phyloP scores from a whole-genome alignment of 768 basidiomycete genomes.

The Kwoniella dejecticola region DNA sequence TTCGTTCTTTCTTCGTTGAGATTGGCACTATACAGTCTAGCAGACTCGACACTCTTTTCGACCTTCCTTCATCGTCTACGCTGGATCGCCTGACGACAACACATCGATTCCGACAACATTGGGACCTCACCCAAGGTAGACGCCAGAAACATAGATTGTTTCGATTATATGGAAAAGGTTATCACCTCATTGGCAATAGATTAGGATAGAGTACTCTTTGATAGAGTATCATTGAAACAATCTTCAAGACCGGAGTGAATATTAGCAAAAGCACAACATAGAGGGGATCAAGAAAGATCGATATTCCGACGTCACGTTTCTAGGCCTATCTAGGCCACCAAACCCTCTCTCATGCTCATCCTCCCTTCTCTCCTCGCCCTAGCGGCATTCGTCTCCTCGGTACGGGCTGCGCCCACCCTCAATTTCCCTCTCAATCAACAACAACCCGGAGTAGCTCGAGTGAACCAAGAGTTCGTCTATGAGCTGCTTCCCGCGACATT shows the following conservation, averaged over 20 bases:
- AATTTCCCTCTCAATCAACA: slow-evolving; percentile 69
- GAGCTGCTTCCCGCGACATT: slow-evolving; percentile 71
- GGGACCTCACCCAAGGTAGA: neutral
- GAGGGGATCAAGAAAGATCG: too few relatives aligned
- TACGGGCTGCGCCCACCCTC: slow-evolving; percentile 55
- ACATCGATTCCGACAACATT: slow-evolving; percentile 6
- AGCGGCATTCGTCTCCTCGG: slow-evolving; percentile 17
- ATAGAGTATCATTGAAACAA: slow-evolving; percentile 17
- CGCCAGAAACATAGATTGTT: slow-evolving; percentile 22
- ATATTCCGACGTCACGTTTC: neutral
- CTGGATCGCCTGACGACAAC: slow-evolving; percentile 13
- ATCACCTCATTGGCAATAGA: too few relatives aligned
- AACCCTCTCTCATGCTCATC: slow-evolving; percentile 19
- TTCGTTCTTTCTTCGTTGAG: neutral
- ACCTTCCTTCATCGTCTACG: slow-evolving; percentile 6
- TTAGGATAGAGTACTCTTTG: slow-evolving; percentile 17
- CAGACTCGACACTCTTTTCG: slow-evolving; percentile 8
- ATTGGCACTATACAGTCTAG: neutral
- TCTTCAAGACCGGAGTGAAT: too few relatives aligned
- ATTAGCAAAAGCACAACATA: too few relatives aligned
- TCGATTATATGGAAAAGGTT: neutral
- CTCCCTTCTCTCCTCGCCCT: slow-evolving; percentile 29
- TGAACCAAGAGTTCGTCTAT: slow-evolving; percentile 69
- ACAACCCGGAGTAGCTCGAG: slow-evolving; percentile 74
- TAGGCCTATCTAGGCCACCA: slow-evolving; percentile 14